These are phyloP conservation scores for Axilococcus clingmanii DNA, from an alignment of 139 green algal species.

Conservation along the genomic window DNA sequence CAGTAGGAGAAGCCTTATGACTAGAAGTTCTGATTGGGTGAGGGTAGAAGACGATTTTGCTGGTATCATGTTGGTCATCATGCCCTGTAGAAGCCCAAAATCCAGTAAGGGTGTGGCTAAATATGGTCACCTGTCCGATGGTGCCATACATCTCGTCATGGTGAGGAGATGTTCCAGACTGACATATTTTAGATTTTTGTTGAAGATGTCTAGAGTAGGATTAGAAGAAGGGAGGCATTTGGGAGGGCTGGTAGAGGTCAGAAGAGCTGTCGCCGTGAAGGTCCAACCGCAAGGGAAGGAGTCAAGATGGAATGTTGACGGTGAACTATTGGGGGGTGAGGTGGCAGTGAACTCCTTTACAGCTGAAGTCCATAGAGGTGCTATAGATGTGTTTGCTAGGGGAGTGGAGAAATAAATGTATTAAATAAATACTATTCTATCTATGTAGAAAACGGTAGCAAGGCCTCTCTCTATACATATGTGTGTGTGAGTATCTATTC, in stretches of 20 bases:
- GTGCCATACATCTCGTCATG: slow-evolving; percentile 63
- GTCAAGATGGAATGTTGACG: slow-evolving; percentile 70
- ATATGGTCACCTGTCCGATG: slow-evolving; percentile 59
- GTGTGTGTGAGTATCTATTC: too few species aligned
- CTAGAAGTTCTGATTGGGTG: slow-evolving; percentile 7
- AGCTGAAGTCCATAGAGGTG: slow-evolving; percentile 27
- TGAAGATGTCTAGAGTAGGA: background rate
- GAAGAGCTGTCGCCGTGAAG: slow-evolving; percentile 30
- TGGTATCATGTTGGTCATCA: slow-evolving; percentile 61
- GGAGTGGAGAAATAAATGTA: slow-evolving; percentile 33
- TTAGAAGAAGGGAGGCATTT: slow-evolving; percentile 3
- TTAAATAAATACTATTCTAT: slow-evolving; percentile 4
- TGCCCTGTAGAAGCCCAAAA: slow-evolving; percentile 62
- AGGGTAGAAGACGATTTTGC: slow-evolving; percentile 44
- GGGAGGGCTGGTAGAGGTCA: slow-evolving; percentile 33
- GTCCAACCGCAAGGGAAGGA: slow-evolving; percentile 8
- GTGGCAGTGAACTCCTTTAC: background rate
- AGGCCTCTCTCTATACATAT: too few species aligned
- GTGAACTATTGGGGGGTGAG: slow-evolving; percentile 71
- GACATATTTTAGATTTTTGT: slow-evolving; percentile 61
- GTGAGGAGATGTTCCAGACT: slow-evolving; percentile 39
- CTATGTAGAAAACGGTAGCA: too few species aligned
- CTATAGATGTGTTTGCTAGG: slow-evolving; percentile 63
- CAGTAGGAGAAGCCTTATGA: too few species aligned
- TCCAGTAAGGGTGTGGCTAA: slow-evolving; percentile 50